Evolutionary conservation across 2,329 filamentous ascomycete genomes (phyloP).

Genomic region (Teratosphaeria gauchensis): DNA sequence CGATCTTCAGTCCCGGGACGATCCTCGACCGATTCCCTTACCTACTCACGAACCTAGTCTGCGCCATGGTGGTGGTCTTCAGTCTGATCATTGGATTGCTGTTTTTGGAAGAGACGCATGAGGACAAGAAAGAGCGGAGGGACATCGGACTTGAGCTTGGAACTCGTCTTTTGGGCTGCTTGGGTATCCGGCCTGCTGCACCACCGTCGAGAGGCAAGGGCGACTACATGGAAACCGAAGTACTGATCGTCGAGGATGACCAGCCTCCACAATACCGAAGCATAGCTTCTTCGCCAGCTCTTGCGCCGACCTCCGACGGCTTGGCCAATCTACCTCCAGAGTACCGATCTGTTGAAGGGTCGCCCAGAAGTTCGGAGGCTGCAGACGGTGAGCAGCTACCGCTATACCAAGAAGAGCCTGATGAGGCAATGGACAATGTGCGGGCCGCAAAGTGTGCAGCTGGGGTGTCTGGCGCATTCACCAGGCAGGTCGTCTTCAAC

Average conservation of each 20-base stretch:
- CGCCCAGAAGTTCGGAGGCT: conserved; percentile 15
- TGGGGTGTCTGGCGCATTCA: conserved; percentile 56
- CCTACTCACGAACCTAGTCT: conserved; percentile 84
- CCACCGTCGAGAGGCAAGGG: conserved; percentile 31
- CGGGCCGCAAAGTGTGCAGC: conserved; percentile 8
- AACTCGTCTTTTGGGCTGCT: conserved; percentile 19
- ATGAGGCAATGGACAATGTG: neutral
- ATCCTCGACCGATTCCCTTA: conserved; percentile 86
- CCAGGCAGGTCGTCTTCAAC: conserved; percentile 72
- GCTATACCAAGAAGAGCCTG: neutral
- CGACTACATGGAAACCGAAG: conserved; percentile 48
- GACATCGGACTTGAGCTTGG: conserved; percentile 73
- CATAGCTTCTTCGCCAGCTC: conserved; percentile 44
- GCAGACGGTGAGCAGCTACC: neutral
- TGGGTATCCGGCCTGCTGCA: neutral
- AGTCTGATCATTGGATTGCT: conserved; percentile 71
- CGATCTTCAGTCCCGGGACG: conserved; percentile 58
- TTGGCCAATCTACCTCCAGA: conserved; percentile 17
- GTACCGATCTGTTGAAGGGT: conserved; percentile 24
- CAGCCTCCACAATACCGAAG: conserved; percentile 59
- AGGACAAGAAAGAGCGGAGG: conserved; percentile 63
- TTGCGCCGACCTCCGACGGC: conserved; percentile 22
- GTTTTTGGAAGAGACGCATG: conserved; percentile 91
- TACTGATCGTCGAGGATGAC: conserved; percentile 53
- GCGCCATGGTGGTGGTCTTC: conserved; percentile 64